Base-by-base conservation (phyloP, 306 rosid genomes). In the Pterocarpus santalinus region DNA sequence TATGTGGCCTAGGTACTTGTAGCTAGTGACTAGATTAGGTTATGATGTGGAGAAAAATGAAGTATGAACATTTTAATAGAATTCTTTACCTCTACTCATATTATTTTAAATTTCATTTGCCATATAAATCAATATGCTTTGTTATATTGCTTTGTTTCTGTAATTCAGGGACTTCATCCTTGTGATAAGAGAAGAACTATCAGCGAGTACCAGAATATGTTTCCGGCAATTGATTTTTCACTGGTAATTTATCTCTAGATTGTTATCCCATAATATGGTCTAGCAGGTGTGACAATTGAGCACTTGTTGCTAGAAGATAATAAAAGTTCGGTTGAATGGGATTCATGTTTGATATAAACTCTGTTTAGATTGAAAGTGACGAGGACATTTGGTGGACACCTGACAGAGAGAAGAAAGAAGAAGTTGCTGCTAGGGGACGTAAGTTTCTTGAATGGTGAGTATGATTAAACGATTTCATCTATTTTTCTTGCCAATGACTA, bases 161-260 rank as follows among this genome's bases (percentile, higher is more conserved):
- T 77, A 13, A 72, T 86, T 56, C 85, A 94, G 98, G 98, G 96
- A 47, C 74, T 78, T 72, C 96, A 91, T 85, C 97, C 97, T 52
- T 92, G 96, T 79, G 94, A 92, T 80, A 92, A 94, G 88, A 89
- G 98, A 86, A 87, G 92, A 85, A 85, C 91, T 79, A 73, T 94
- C 65, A 87, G 80, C 15, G 94, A 94, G 75, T 94, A 94, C 82
- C 83, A 58, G 64, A 53, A 84, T 61, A 87, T 94, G 77, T 94
- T 94, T 86, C 98, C 98, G 36, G 97, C 92, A 39, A 67, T 94
- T 83, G 94, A 91, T 87, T 92, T 94, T 87, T 92, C 96, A 68
- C 80, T 86, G 87, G 98, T 43, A 76, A 85, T 88, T 80, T 58
- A 57, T 82, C 38, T 52, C 39, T 30, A 46, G 2, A 52, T 51